phyloP scores from a whole-genome alignment of 495 filamentous ascomycete genomes.

The Trichoderma asperelloides region DNA sequence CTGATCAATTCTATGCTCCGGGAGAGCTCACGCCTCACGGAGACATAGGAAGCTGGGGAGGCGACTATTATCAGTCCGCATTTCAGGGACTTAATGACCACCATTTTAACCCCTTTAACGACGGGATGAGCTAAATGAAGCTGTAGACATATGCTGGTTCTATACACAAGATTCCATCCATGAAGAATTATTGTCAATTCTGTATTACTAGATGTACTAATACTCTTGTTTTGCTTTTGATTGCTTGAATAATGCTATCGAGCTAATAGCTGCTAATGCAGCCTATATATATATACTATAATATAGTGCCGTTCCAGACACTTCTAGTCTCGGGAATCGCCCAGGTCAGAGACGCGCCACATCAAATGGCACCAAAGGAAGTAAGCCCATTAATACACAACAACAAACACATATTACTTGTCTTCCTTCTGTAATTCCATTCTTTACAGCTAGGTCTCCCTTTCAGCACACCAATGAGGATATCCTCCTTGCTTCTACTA shows the following conservation, averaged over 20 bases:
- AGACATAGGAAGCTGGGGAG: not conserved
- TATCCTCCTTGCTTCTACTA: no score
- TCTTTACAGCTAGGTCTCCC: no score
- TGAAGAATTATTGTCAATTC: not conserved
- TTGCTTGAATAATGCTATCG: not conserved
- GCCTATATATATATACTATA: no score
- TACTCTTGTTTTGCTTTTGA: not conserved
- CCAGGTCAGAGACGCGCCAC: no score
- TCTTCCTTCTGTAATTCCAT: no score
- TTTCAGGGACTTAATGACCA: not conserved
- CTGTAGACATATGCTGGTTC: not conserved
- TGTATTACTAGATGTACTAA: conserved; percentile 2
- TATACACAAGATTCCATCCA: not conserved
- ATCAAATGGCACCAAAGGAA: no score
- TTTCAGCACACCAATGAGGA: no score
- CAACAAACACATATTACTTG: no score
- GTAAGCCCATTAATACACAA: no score
- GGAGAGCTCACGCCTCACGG: not conserved
- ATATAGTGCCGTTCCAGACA: no score
- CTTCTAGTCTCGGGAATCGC: no score
- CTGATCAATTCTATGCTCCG: conserved; percentile 1
- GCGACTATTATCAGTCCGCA: not conserved
- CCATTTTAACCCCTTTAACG: not conserved
- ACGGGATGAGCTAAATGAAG: not conserved
- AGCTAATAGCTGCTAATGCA: not conserved